These are phyloP conservation scores for Candida ipomoeae DNA, from an alignment of 805 yeast genomes.

Conservation along the genomic window DNA sequence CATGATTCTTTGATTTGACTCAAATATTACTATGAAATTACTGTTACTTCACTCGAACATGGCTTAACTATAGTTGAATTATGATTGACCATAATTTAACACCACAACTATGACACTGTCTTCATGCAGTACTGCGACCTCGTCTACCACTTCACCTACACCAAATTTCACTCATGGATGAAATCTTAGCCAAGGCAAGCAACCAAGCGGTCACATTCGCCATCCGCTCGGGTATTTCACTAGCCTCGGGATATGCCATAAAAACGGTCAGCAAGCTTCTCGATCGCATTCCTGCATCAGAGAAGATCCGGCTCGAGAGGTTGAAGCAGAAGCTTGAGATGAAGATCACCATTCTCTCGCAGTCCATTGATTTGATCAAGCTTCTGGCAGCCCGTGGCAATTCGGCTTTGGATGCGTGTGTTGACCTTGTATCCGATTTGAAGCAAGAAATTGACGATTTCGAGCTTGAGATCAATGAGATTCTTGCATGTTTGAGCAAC, in stretches of 20 bases:
- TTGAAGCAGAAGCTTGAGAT: constrained; percentile 46
- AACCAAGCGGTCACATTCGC: constrained; percentile 79
- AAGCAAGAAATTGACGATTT: constrained; percentile 56
- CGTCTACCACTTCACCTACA: neutral
- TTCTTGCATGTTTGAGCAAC: constrained; percentile 30
- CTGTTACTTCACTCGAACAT: neutral
- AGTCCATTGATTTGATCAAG: constrained; percentile 65
- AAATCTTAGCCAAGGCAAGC: constrained; percentile 53
- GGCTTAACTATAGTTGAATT: neutral
- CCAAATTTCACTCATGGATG: constrained; percentile 32
- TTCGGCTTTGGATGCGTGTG: constrained; percentile 51
- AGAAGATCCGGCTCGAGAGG: constrained; percentile 41
- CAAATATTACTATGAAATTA: too few relatives aligned
- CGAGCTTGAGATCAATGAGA: constrained; percentile 43
- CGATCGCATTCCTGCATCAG: constrained; percentile 51
- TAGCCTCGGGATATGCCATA: constrained; percentile 71
- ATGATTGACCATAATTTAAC: too few relatives aligned
- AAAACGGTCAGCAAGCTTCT: constrained; percentile 56
- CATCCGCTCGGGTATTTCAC: constrained; percentile 66
- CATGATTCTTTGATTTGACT: too few relatives aligned
- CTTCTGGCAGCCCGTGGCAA: constrained; percentile 60
- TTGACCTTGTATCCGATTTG: constrained; percentile 51
- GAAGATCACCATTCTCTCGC: constrained; percentile 56
- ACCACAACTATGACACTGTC: neutral
- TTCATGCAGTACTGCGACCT: constrained; percentile 2